phyloP scores from a whole-genome alignment of 2,329 filamentous ascomycete genomes.

The Periconia digitata region DNA sequence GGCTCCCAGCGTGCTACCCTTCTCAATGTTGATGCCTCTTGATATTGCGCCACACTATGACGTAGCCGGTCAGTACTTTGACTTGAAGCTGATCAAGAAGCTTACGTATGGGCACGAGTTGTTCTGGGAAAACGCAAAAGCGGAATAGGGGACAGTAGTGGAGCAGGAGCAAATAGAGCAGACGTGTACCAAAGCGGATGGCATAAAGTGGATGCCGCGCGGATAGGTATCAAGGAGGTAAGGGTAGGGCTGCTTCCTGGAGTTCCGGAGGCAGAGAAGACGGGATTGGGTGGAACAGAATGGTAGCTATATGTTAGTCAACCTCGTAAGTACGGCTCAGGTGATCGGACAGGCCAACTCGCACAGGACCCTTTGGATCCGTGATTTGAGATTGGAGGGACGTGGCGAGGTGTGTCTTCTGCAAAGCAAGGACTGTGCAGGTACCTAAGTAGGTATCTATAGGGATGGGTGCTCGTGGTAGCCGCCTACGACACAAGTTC shows the following conservation, averaged over 20 bases:
- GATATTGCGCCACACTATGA: slow-evolving; percentile 49
- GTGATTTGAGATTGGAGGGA: slow-evolving; percentile 8
- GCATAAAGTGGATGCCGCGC: slow-evolving; percentile 25
- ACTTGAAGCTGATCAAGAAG: slow-evolving; percentile 13
- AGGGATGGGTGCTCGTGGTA: too few relatives aligned
- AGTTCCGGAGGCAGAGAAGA: background rate
- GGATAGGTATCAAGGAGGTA: background rate
- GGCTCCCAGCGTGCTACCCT: slow-evolving; percentile 20
- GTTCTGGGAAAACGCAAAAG: slow-evolving; percentile 47
- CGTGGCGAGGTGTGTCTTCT: background rate
- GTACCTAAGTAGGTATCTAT: slow-evolving; percentile 16
- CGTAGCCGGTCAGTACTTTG: slow-evolving; percentile 34
- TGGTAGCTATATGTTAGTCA: slow-evolving; percentile 21
- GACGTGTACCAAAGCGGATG: slow-evolving; percentile 41
- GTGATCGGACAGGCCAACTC: slow-evolving; percentile 15
- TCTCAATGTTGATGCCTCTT: slow-evolving; percentile 46
- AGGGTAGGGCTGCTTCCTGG: background rate
- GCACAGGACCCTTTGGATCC: slow-evolving; percentile 14
- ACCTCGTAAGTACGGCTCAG: slow-evolving; percentile 16
- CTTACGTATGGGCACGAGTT: slow-evolving; percentile 52
- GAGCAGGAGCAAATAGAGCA: slow-evolving; percentile 42
- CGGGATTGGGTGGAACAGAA: slow-evolving; percentile 2
- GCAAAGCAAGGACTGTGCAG: slow-evolving; percentile 5
- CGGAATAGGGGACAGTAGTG: slow-evolving; percentile 45
- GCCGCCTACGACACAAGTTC: slow-evolving; percentile 16